Evolutionary conservation across 108 stramenopile species (phyloP).

Genomic region (Skeletonema potamos): DNA sequence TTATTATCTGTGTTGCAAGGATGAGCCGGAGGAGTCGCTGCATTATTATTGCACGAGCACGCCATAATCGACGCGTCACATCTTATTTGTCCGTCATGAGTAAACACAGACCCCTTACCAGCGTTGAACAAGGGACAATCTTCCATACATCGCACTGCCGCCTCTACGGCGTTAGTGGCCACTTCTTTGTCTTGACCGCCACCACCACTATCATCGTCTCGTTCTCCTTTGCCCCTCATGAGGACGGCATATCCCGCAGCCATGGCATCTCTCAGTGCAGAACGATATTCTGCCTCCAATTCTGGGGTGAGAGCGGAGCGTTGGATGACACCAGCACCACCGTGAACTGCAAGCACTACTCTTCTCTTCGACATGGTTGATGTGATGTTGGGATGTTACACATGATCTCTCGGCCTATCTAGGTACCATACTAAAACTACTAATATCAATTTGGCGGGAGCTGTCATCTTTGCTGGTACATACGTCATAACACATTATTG

Average conservation of each 20-base stretch:
- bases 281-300: conserved; percentile 23
- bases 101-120: conserved; percentile 32
- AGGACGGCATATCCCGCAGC: conserved; percentile 18
- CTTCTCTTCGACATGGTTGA: neutral
- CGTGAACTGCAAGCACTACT: conserved; percentile 38
- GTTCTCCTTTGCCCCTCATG: neutral
- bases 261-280: conserved; percentile 23
- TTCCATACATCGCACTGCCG: conserved; percentile 31
- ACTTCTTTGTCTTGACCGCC: neutral
- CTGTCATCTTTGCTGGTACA: too few relatives aligned
- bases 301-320: conserved; percentile 23
- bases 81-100: conserved; percentile 21
- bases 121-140: conserved; percentile 39
- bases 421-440: too few relatives aligned
- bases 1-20: too few relatives aligned
- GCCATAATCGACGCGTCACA: conserved; percentile 43
- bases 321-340: conserved; percentile 37
- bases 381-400: too few relatives aligned
- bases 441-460: too few relatives aligned
- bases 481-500: too few relatives aligned
- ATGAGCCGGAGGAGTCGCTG: neutral
- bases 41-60: conserved; percentile 8
- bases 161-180: conserved; percentile 29
- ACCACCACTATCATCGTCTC: too few relatives aligned
- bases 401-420: too few relatives aligned